Percentiles rank a stretch among this genome's conserved stretches.
phyloP scores from a whole-genome alignment of 1,284 basidiomycete species.

The Papiliotrema flavescens region DNA sequence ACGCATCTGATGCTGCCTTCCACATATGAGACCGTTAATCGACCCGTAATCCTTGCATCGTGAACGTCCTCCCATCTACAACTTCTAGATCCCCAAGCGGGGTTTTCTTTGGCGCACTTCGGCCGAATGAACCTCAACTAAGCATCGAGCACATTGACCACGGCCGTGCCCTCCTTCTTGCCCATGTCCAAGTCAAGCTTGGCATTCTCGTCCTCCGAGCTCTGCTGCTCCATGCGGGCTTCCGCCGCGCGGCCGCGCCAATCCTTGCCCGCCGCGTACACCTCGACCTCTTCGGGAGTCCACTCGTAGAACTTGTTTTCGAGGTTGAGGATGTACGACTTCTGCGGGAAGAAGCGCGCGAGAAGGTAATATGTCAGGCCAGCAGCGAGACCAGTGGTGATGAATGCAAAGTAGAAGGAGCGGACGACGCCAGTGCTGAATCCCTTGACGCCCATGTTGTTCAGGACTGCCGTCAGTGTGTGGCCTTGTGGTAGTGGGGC shows the following conservation, averaged over 20 bases:
- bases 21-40: no score
- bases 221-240: not conserved
- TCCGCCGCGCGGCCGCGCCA: not conserved
- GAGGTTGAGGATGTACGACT: constrained; percentile 20
- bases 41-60: no score
- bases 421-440: constrained; percentile 13
- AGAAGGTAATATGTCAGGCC: constrained; percentile 30
- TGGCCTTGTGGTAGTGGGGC: not conserved
- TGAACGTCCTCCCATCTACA: no score
- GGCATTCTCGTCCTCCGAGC: not conserved
- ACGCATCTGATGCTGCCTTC: no score
- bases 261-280: constrained; percentile 15
- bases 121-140: no score
- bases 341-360: constrained; percentile 26
- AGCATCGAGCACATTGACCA: constrained; percentile 11
- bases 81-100: no score
- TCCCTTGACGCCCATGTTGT: constrained; percentile 24
- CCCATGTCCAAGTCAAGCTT: constrained; percentile 13
- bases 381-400: constrained; percentile 29
- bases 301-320: constrained; percentile 24
- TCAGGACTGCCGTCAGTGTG: constrained; percentile 13
- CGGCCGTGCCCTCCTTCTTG: constrained; percentile 12
- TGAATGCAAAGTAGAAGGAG: constrained; percentile 34
- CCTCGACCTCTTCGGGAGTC: constrained; percentile 25
- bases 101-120: no score